A percentile compares a stretch with the other conserved stretches of the same genome.
Conservation (phyloP, 163 green algal genomes). For the Chlamydomonas reinhardtii region DNA sequence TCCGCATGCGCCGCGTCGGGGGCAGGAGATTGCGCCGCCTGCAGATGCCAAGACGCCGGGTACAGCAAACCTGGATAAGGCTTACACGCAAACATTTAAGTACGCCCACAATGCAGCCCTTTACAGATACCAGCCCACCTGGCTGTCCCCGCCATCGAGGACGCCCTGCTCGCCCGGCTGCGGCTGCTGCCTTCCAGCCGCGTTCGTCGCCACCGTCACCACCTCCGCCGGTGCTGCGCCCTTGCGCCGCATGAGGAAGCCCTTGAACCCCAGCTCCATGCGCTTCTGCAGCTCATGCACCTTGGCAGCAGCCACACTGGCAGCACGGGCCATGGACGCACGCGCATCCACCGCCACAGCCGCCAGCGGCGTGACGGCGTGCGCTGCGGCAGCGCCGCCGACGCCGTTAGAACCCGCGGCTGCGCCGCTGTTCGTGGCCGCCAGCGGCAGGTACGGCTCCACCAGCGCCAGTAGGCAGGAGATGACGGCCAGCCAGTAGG, state of each 20-base stretch:
- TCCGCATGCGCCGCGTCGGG: not conserved
- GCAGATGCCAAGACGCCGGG: no score
- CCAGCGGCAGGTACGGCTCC: slow-evolving; percentile 31
- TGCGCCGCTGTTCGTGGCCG: not conserved
- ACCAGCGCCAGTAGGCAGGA: slow-evolving; percentile 51
- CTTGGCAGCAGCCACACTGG: slow-evolving; percentile 42
- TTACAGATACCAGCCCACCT: no score
- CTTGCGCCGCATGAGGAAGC: slow-evolving; percentile 7
- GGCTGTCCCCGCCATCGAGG: no score
- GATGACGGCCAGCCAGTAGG: slow-evolving; percentile 47
- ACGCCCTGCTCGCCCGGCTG: not conserved
- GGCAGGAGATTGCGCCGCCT: no score
- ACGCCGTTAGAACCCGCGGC: not conserved
- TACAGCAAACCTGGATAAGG: no score
- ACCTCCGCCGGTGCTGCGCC: not conserved
- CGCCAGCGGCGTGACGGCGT: not conserved
- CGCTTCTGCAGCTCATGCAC: slow-evolving; percentile 33
- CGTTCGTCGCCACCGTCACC: not conserved
- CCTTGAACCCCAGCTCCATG: slow-evolving; percentile 28
- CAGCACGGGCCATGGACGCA: slow-evolving; percentile 21
- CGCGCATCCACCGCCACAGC: slow-evolving; percentile 36
- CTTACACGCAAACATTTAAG: no score
- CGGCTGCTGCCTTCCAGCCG: not conserved
- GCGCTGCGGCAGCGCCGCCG: not conserved
- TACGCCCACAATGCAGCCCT: no score